Conservation (phyloP, 1,139 yeast genomes). For the Candida sanyaensis region DNA sequence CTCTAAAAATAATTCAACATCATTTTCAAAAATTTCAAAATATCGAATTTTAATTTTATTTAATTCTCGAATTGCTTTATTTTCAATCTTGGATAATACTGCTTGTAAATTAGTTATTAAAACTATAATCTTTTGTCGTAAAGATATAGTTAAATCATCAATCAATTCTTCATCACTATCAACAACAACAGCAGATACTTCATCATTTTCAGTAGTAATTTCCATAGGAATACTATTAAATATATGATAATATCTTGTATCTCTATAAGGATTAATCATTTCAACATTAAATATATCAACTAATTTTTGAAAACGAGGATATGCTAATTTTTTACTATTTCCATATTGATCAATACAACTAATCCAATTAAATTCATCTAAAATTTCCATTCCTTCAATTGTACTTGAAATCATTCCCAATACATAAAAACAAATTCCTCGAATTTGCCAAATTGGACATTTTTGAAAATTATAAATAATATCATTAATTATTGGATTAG, state of each 20-base stretch:
- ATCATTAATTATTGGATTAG: constrained; percentile 52
- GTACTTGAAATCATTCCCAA: constrained; percentile 77
- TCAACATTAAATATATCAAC: constrained; percentile 25
- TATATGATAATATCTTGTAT: constrained; percentile 30
- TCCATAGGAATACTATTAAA: constrained; percentile 20
- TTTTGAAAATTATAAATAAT: constrained; percentile 41
- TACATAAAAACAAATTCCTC: constrained; percentile 77
- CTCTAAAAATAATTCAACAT: constrained; percentile 57
- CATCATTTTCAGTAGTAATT: constrained; percentile 2
- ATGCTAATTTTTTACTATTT: constrained; percentile 56
- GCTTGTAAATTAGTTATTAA: constrained; percentile 62
- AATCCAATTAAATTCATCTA: constrained; percentile 81
- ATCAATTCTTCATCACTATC: constrained; percentile 12
- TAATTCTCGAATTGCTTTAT: constrained; percentile 65
- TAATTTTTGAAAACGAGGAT: constrained; percentile 37
- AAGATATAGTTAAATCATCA: constrained; percentile 3
- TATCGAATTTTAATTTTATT: constrained; percentile 53
- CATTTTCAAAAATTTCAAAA: constrained; percentile 55
- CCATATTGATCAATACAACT: constrained; percentile 56
- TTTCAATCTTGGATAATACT: constrained; percentile 64
- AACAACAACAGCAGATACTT: not conserved
- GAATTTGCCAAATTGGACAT: constrained; percentile 62
- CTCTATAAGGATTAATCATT: constrained; percentile 33
- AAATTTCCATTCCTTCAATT: constrained; percentile 78
- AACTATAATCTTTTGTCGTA: constrained; percentile 37